These are phyloP conservation scores for Colletotrichum sp. DNA, from an alignment of 2,329 filamentous ascomycete genomes.

Conservation along the genomic window DNA sequence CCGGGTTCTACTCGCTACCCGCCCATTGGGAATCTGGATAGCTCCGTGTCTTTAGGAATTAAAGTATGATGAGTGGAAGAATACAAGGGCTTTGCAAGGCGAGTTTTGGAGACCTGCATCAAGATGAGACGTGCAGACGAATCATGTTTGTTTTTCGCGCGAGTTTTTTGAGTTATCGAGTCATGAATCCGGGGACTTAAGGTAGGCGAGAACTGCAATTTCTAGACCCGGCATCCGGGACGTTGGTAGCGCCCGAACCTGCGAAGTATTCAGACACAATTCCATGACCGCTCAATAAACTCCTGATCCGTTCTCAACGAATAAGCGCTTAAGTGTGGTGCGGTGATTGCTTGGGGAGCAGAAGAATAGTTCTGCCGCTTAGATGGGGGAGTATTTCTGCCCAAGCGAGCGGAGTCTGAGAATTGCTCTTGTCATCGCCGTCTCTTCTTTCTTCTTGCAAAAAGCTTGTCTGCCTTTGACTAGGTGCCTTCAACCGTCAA, in stretches of 20 bases:
- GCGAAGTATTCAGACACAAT: neutral
- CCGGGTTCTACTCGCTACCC: neutral
- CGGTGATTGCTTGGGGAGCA: neutral
- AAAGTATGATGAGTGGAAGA: neutral
- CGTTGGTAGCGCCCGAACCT: neutral
- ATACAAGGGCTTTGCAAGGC: neutral
- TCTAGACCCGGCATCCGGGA: neutral
- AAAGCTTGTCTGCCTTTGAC: neutral
- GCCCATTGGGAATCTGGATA: neutral
- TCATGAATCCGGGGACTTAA: neutral
- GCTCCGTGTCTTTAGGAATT: neutral
- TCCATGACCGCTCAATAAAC: neutral
- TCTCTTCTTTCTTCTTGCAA: neutral
- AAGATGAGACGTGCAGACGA: slow-evolving; percentile 3
- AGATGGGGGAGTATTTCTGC: neutral
- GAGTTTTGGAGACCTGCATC: neutral
- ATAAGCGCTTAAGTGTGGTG: neutral
- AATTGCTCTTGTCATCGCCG: neutral
- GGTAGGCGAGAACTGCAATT: neutral
- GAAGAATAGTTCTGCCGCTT: neutral
- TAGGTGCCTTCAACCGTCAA: neutral
- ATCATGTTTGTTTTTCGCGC: neutral
- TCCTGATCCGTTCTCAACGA: neutral
- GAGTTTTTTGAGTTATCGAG: neutral
- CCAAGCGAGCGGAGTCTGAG: neutral